Evolutionary conservation across 768 basidiomycete genomes (phyloP), one percentile per base, ranked within the genome.

Genomic region (Tulasnella calospora): DNA sequence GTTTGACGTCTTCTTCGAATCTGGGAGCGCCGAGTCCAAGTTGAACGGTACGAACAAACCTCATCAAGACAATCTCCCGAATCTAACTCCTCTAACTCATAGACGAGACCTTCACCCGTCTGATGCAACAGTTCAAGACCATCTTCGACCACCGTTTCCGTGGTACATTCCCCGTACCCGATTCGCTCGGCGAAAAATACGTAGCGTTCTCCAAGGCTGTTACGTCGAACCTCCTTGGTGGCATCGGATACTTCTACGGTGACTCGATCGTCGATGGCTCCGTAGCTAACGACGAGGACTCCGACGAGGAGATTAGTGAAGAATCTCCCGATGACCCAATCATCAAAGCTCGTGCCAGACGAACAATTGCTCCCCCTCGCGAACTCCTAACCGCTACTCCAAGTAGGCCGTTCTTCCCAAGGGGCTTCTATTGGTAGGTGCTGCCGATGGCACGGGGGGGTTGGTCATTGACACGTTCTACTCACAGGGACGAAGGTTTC

Each of bases 191-290:
- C 57, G 84, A 86, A 36, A 84, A 86, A 1, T 85, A 95, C 27
- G 86, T 89, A 75, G 86, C 86, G 0, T 98, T 98, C 83, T 97
- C 95, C 1, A 92, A 93, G 82, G 91, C 91, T 6, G 90, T 97
- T 78, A 97, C 96, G 0, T 92, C 96, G 0, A 98, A 95, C 83
- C 88, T 98, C 67, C 85, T 98, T 15, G 96, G 94, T 76, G 96
- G 96, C 27, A 90, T 99, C 47, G 96, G 96, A 15, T 98, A 98
- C 85, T 99, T 96, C 85, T 92, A 96, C 82, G 96, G 96, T 19
- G 90, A 88, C 6, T 96, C 94, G 0, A 92, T 98, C 80, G 89
- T 98, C 10, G 92, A 98, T 83, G 87, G 89, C 57, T 89, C 90
- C 47, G 95, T 96, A 82, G 96, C 95, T 91, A 97, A 99, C 82